Base-by-base conservation (phyloP, 345 rosid species). In the Crucihimalaya himalaica region DNA sequence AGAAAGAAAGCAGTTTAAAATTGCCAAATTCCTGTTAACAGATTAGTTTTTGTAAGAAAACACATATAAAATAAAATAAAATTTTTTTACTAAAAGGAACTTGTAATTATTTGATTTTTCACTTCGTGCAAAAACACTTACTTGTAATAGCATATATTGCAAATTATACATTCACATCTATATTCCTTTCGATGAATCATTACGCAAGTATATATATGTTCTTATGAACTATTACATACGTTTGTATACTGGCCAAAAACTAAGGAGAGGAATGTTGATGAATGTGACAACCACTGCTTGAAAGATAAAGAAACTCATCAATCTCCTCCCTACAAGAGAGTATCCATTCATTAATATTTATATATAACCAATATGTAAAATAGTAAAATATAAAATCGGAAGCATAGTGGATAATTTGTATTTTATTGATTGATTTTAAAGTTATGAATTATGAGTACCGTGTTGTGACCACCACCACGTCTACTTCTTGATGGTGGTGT, bases 401-500 rank as follows among this genome's bases (percentile, higher is more conserved):
- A 19, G 14, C 53, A 9, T 0, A 48, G 27, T 10, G 54, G 27
- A 18, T 46, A 3, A 8, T 15, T 8, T 27, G 8, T 28, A 8
- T 27, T 25, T 57, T 57, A 51, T 19, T 58, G 5, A 16, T 31
- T 19, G 4, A 19, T 10, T 1, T 15, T 31, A 31, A 32, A 19
- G 8, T 58, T 18, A 18, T 13, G 19, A 37, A 18, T 16, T 19
- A 23, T 37, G 16, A 63, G 6, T 47, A 32, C 5, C 10, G 4
- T 66, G 48, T 45, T 56, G 14, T 47, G 57, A n/a, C n/a, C n/a
- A n/a, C n/a, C n/a, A 46, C 71, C 71, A 34, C 48, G 59, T 34
- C 71, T 11, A 50, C 71, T 66, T 21, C 23, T 35, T 14, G 70
- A 65, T 31, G 70, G 57, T 65, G 57, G 45, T 21, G 70, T 50